Percentiles rank a stretch among this genome's conserved stretches.
phyloP scores from a whole-genome alignment of 2,329 filamentous ascomycete species.

The Penicillium sp. region DNA sequence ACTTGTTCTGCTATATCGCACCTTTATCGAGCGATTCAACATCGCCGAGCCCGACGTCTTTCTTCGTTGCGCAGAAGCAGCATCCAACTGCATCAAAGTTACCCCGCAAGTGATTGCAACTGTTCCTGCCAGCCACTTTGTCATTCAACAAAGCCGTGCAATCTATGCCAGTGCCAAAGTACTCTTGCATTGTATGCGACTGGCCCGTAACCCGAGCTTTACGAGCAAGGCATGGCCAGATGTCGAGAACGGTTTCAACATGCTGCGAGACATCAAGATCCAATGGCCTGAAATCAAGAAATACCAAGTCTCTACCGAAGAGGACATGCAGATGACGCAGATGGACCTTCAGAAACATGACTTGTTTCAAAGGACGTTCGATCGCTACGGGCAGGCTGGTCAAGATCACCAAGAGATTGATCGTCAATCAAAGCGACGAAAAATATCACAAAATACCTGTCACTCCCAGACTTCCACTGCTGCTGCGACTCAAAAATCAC shows the following conservation, averaged over 20 bases:
- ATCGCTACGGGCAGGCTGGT: constrained; percentile 1
- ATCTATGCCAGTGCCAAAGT: constrained; percentile 8
- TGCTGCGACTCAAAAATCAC: background rate
- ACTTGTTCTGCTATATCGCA: constrained; percentile 9
- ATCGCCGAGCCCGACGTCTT: constrained; percentile 4
- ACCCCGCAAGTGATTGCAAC: constrained; percentile 8
- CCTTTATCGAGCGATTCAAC: constrained; percentile 6
- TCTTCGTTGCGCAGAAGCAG: constrained; percentile 9
- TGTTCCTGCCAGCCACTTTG: constrained; percentile 8
- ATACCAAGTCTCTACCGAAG: constrained; percentile 2
- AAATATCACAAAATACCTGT: background rate
- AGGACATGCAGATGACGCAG: constrained; percentile 6
- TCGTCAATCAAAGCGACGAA: constrained; percentile 2
- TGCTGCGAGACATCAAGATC: constrained; percentile 5
- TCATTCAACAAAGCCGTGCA: constrained; percentile 9
- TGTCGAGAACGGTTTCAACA: constrained; percentile 4
- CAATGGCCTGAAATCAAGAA: constrained; percentile 11
- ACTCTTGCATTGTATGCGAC: constrained; percentile 10
- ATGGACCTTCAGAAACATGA: constrained; percentile 3
- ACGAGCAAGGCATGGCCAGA: constrained; percentile 9
- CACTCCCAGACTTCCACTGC: background rate
- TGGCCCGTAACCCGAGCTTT: constrained; percentile 7
- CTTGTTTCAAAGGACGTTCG: constrained; percentile 1
- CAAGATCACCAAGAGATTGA: background rate
- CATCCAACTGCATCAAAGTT: constrained; percentile 10